Base-by-base conservation (phyloP, 2,329 filamentous ascomycete genomes). In the Colletotrichum nymphaeae region DNA sequence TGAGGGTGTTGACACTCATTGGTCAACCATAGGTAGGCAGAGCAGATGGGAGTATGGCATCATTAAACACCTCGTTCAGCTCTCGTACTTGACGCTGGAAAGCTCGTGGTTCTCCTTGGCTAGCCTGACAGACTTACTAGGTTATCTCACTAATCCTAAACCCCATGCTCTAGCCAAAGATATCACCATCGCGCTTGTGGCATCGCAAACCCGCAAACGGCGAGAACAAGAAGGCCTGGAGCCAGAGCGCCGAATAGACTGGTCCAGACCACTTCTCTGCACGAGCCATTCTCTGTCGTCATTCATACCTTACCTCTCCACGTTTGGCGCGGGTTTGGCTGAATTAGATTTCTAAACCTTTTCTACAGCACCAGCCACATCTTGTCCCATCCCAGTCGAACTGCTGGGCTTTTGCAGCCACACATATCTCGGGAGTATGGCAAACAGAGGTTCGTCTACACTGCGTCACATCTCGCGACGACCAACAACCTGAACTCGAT, bases 281-380 rank as follows among this genome's bases (percentile, higher is more conserved):
- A 64, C 56, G 49, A 52, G 46, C 60, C 67, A 70, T 26, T 22
- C 35, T 60, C 22, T 73, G 69, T 32, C 60, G 46, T 70, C 60
- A 65, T 73, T 46, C 24, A 26, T 46, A n/a, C 42, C 19, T n/a
- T 22, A 22, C 19, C 19, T 49, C 16, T 58, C 55, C 16, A 42
- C 35, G 28, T 37, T 26, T 60, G 9, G 52, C 19, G 19, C 49
- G n/a, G 32, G 28, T 35, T 35, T 19, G 32, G 24, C 46, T 24
- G 30, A 22, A 26, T 56, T 26, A 19, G n/a, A 59, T 58, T 59
- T 19, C 42, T 19, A 55, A 42, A 46, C 65, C 65, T 66, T 64
- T 72, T 60, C 58, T 69, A 30, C 66, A 72, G 53, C 53, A 72
- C 24, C 19, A 66, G 70, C 70, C 70, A 73, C 60, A 49, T 16